A percentile compares a stretch with the other conserved stretches of the same genome.
Evolutionary conservation across 345 rosid species (phyloP).

Genomic region (Aegle marmelos): DNA sequence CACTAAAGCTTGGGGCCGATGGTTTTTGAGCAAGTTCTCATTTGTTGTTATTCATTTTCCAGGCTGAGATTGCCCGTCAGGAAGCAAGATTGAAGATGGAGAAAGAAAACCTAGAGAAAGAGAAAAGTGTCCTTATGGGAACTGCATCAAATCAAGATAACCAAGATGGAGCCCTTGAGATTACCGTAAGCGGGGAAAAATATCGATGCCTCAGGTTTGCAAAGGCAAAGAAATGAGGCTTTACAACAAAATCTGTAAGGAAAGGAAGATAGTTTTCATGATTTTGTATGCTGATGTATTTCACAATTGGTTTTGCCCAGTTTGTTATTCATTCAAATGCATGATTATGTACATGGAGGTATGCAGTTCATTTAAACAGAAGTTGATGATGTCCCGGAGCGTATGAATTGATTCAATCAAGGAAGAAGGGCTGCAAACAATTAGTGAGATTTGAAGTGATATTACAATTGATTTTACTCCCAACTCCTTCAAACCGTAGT

Average conservation of each 20-base stretch:
- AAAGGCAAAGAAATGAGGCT: slow-evolving; percentile 81
- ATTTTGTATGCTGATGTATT: not conserved
- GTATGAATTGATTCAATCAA: slow-evolving; percentile 11
- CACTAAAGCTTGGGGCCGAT: not conserved
- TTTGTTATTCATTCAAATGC: slow-evolving; percentile 12
- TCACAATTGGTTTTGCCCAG: not conserved
- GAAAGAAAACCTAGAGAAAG: slow-evolving; percentile 94
- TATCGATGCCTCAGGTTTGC: slow-evolving; percentile 88
- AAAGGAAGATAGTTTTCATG: not conserved
- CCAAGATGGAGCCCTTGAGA: slow-evolving; percentile 96
- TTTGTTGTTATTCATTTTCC: not conserved
- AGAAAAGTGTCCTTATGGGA: slow-evolving; percentile 97
- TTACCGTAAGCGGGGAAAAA: slow-evolving; percentile 95
- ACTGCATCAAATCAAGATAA: slow-evolving; percentile 93
- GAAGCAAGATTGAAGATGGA: slow-evolving; percentile 96
- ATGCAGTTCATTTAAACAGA: slow-evolving; percentile 5
- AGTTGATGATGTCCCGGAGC: not conserved
- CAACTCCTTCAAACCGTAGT: not conserved
- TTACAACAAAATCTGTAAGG: not conserved
- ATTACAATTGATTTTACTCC: not conserved
- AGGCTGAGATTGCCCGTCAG: slow-evolving; percentile 93
- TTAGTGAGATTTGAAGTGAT: not conserved
- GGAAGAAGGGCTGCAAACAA: not conserved
- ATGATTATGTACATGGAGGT: slow-evolving; percentile 9
- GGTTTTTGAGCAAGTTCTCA: not conserved